phyloP scores from a whole-genome alignment of 345 rosid genomes.

The Arabidopsis thaliana region DNA sequence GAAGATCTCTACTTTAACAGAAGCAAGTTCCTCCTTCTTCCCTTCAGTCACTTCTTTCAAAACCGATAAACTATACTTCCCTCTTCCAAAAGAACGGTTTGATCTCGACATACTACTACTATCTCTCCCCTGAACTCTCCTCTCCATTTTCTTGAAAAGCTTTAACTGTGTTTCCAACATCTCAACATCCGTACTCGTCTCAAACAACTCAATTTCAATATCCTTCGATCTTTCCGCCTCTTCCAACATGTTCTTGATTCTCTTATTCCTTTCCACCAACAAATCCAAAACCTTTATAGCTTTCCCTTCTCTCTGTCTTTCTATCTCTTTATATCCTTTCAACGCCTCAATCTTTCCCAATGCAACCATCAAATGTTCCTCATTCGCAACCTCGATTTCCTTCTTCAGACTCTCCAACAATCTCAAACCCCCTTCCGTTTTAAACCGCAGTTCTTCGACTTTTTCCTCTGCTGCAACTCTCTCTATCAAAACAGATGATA shows the following conservation, averaged over 20 bases:
- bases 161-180: conserved; percentile 60
- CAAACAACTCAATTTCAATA: conserved; percentile 58
- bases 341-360: conserved; percentile 68
- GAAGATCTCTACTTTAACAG: conserved; percentile 60
- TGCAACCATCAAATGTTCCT: conserved; percentile 67
- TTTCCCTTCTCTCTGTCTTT: conserved; percentile 55
- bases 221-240: conserved; percentile 57
- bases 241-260: conserved; percentile 47
- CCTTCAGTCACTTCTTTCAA: conserved; percentile 50
- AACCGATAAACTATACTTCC: conserved; percentile 34
- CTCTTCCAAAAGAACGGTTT: conserved; percentile 29
- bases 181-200: conserved; percentile 59
- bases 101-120: conserved; percentile 41
- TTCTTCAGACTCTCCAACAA: conserved; percentile 54
- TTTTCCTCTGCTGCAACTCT: conserved; percentile 56
- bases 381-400: conserved; percentile 65
- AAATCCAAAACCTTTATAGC: conserved; percentile 44
- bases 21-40: conserved; percentile 62
- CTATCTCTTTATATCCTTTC: conserved; percentile 55
- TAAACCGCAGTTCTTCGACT: conserved; percentile 38
- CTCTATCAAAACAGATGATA: conserved; percentile 58
- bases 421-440: conserved; percentile 35
- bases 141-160: conserved; percentile 49
- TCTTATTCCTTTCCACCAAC: conserved; percentile 47
- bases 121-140: conserved; percentile 40